A percentile compares a stretch with the other conserved stretches of the same genome.
These are phyloP conservation scores for Solanum phureja DNA, from an alignment of 257 asterid genomes.

Conservation along the genomic window DNA sequence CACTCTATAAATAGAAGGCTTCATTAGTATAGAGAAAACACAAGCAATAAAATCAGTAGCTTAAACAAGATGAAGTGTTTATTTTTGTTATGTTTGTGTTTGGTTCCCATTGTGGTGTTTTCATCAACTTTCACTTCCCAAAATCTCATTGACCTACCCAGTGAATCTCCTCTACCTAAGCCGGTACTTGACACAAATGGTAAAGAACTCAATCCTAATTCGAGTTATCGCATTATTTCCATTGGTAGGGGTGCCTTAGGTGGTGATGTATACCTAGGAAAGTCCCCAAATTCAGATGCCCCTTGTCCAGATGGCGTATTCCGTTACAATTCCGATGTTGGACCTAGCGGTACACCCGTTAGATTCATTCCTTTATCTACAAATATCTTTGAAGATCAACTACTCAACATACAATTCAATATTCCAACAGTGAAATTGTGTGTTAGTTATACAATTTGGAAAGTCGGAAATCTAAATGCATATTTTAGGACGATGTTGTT, in stretches of 20 bases:
- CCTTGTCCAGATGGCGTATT: not conserved
- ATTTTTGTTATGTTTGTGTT: too few relatives aligned
- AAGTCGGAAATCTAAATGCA: not conserved
- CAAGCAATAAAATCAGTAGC: too few relatives aligned
- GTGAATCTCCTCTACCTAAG: too few relatives aligned
- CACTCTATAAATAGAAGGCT: not conserved
- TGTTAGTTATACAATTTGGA: not conserved
- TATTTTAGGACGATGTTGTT: rapidly evolving
- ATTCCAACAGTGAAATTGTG: not conserved
- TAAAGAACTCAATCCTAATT: too few relatives aligned
- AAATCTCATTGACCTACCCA: not conserved
- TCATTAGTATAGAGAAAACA: not conserved
- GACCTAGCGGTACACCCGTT: not conserved
- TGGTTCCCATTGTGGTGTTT: not conserved
- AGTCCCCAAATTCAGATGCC: not conserved
- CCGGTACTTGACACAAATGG: not conserved
- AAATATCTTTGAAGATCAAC: too few relatives aligned
- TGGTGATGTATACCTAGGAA: not conserved
- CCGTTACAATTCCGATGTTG: not conserved
- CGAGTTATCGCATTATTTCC: not conserved
- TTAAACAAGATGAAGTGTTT: not conserved
- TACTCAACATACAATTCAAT: not conserved
- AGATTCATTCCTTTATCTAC: not conserved
- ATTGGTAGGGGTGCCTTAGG: not conserved
- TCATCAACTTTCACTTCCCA: not conserved